Evolutionary conservation across 2,329 filamentous ascomycete genomes (phyloP), one percentile per base, ranked within the genome.

Genomic region (Aspergillus pseudoterreus): DNA sequence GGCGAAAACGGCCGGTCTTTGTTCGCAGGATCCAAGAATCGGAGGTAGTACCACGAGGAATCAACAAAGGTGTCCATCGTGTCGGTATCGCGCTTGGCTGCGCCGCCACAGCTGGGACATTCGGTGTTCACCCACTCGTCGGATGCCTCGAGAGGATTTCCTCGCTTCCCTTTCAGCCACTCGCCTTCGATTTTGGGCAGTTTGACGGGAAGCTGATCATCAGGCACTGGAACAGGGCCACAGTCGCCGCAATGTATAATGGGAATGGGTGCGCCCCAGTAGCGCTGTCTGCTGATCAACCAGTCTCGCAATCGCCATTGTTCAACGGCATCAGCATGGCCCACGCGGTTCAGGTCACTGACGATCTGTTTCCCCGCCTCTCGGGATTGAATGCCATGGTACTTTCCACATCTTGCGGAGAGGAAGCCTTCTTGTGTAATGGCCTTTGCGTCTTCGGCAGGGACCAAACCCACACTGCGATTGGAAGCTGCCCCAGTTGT

Each of bases 41-140:
- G 82, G 72, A 92, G 83, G 64, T 86, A 95, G 70, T 96, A 96
- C 91, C 91, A 96, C 49, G 90, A 95, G 1, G 90, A 95, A 71
- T 95, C 91, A 54, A 96, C 91, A 71, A 96, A 96, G 0, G 91
- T 96, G 69, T 96, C 91, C 91, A 96, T 95, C 2, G 91, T 96
- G 67, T 96, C 91, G 0, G 91, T 95, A 58, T 96, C 91, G 57
- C 91, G 82, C 66, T 84, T 87, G 6, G 89, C 91, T 21, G 82
- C 72, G 1, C 81, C 78, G 14, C 80, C 74, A 62, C 91, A 96
- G 44, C 62, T 71, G 17, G 91, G 91, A 64, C 91, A 96, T 2
- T 77, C 69, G 0, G 85, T 88, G 60, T 91, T 83, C 43, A 90
- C 78, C 84, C 90, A 96, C 6, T 86, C 82, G 11, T 83, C 73